Base-by-base conservation (phyloP, 2,329 filamentous ascomycete species). In the Xylariaceae sp. region DNA sequence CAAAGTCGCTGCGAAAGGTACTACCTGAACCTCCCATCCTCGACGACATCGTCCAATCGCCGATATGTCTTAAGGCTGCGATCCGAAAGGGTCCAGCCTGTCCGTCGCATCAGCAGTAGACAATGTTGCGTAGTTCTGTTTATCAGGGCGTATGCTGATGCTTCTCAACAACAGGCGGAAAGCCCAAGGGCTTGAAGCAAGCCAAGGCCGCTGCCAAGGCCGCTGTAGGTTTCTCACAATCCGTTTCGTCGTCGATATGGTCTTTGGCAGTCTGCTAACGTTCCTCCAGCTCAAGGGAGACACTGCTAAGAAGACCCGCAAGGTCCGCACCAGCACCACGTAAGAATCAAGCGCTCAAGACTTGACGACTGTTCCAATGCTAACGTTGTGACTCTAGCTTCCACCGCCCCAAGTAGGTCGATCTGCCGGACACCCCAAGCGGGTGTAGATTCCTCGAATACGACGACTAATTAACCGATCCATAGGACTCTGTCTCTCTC, bases 171-270 rank as follows among this genome's bases (percentile, higher is more conserved):
- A 78, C 74, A 87, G 84, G 80, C 78, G 78, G 76, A 70, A 75
- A 77, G 72, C 74, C 80, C 70, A 86, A 85, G 79, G 82, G 82
- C 74, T 75, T 81, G 78, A 94, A 94, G 85, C 88, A 96, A 86
- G 94, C 94, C 81, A 88, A 87, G 74, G 87, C 88, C 76, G 94
- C 94, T 77, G 90, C 94, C 74, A 97, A 99, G 86, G 90, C 94
- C 78, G 89, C 92, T 75, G 88, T 97, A 64, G 51, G 62, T 64
- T 15, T 55, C 23, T 47, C 35, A 53, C 3, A 2, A 15, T 48
- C 50, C 18, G 23, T 15, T 34, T 74, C 91, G 91, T 82, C 93
- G 92, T 79, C 96, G 92, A 83, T 53, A 4, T 44, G 15, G 34
- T 49, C 37, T 47, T 53, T 30, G 45, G 34, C 37, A n/a, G 10